Evolutionary conservation across 2,329 filamentous ascomycete species (phyloP), one percentile per base, ranked within the genome.

Genomic region (Apiospora marii): DNA sequence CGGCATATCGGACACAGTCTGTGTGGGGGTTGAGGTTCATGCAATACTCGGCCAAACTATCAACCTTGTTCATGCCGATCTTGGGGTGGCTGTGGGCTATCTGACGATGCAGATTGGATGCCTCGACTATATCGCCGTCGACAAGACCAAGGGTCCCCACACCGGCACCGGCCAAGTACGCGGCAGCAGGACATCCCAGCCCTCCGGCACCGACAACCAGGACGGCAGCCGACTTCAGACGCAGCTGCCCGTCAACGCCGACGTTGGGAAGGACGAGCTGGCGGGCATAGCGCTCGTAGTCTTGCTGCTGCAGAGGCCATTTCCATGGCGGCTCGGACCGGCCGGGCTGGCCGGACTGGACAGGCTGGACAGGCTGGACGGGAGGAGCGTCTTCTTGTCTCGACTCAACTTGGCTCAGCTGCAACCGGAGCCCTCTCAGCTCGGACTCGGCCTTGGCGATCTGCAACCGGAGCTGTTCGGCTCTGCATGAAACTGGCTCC

Each of bases 81-180:
- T 90, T 89, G 3, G 85, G 84, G 0, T 91, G 93, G 3, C 88
- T 88, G 81, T 99, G 96, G 44, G 95, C 89, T 69, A 98, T 91
- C 83, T 99, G 96, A 0, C 96, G 92, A 84, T 98, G 96, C 19
- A 99, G 87, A 80, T 99, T 99, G 41, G 95, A 98, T 22, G 88
- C 84, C 80, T 98, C 96, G 43, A 99, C 96, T 0, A 86, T 87
- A 82, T 99, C 96, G 4, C 93, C 95, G 80, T 99, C 96, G 34
- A 96, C 90, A 10, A 99, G 85, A 0, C 96, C 95, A 24, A 99
- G 83, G 0, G 88, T 93, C 12, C 95, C 95, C 0, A 98, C 88
- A 0, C 96, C 96, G 1, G 96, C 93, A 30, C 94, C 96, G 13
- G 95, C 94, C 1, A 99, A 89, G 80, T 99, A 99, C n/a, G 93